Evolutionary conservation across 257 asterid genomes (phyloP).

Genomic region (Primulina huaijiensis): DNA sequence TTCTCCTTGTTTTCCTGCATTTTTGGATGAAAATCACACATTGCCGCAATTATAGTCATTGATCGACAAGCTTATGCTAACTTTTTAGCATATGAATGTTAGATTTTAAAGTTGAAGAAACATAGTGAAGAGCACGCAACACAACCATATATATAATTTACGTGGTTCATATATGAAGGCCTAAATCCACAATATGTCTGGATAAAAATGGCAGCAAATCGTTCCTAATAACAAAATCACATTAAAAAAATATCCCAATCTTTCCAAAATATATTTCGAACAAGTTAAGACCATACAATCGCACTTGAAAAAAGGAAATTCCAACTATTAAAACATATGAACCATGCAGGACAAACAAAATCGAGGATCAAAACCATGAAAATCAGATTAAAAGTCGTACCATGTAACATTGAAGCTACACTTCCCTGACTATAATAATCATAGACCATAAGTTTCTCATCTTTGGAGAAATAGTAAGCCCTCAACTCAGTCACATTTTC

Average conservation of each 20-base stretch:
- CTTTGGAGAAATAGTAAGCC: slow-evolving; percentile 93
- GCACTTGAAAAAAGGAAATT: background rate
- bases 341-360: background rate
- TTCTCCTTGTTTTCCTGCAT: slow-evolving; percentile 62
- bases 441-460: slow-evolving; percentile 91
- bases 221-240: background rate
- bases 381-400: slow-evolving; percentile 35
- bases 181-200: background rate
- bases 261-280: too few species aligned
- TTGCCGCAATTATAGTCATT: background rate
- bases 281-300: background rate
- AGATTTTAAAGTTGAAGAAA: too few species aligned
- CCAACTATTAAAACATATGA: background rate
- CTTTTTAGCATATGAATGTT: too few species aligned
- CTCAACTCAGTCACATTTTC: slow-evolving; percentile 82
- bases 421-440: slow-evolving; percentile 77
- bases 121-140: too few species aligned
- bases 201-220: background rate
- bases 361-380: background rate
- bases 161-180: background rate
- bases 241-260: too few species aligned
- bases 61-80: too few species aligned
- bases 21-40: background rate
- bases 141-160: too few species aligned
- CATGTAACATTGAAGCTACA: slow-evolving; percentile 76